Percentiles rank a stretch among this genome's conserved stretches.
phyloP scores from a whole-genome alignment of 805 yeast genomes.

The Candida methanosorbosa region DNA sequence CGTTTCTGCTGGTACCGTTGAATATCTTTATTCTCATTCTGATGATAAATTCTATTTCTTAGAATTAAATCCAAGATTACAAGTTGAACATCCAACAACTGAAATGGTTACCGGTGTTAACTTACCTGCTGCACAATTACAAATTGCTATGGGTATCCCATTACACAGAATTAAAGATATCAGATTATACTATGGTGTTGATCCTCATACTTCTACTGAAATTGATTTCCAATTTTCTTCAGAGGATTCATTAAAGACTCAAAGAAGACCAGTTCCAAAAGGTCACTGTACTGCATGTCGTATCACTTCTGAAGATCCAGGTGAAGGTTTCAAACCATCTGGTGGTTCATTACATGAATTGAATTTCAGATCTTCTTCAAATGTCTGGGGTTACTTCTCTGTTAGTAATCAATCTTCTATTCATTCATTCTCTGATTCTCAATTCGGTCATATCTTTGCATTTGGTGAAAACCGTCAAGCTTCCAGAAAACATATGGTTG shows the following conservation, averaged over 20 bases:
- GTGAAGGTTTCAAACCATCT: constrained; percentile 98
- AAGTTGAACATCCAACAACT: constrained; percentile 99
- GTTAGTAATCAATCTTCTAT: constrained; percentile 95
- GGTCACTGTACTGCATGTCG: constrained; percentile 99
- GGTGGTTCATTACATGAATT: constrained; percentile 95
- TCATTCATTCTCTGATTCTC: constrained; percentile 97
- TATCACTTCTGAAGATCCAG: constrained; percentile 98
- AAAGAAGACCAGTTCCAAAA: constrained; percentile 90
- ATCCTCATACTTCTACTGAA: constrained; percentile 84
- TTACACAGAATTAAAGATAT: constrained; percentile 92
- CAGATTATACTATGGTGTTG: constrained; percentile 88
- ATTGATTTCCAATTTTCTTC: constrained; percentile 85
- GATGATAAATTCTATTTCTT: constrained; percentile 94
- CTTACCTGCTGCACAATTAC: constrained; percentile 96
- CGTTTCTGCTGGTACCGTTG: constrained; percentile 99
- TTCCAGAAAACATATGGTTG: constrained; percentile 98
- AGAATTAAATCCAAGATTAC: constrained; percentile 96
- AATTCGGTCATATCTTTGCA: constrained; percentile 98
- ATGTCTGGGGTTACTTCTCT: constrained; percentile 99
- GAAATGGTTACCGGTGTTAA: constrained; percentile 99
- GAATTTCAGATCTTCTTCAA: constrained; percentile 93
- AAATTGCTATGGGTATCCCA: constrained; percentile 99
- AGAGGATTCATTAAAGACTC: constrained; percentile 63
- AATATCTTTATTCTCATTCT: constrained; percentile 87
- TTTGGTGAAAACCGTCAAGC: constrained; percentile 98